Conservation (phyloP, 805 yeast species). For the Kazachstania martiniae region DNA sequence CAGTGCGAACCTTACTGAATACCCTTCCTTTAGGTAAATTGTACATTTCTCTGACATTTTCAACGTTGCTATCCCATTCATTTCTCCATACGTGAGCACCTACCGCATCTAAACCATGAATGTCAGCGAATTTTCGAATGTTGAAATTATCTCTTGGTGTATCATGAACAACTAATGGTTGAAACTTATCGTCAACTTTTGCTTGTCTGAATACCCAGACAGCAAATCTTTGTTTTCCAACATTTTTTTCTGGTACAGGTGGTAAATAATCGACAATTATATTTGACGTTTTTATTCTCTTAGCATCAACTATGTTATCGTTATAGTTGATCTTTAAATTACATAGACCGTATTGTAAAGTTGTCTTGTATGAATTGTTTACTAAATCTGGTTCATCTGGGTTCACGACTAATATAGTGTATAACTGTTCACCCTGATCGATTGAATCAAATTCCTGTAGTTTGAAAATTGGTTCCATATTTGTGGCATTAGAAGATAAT, state of each 20-base stretch:
- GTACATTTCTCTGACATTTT: slow-evolving; percentile 54
- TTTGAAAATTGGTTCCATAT: slow-evolving; percentile 65
- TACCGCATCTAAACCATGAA: slow-evolving; percentile 53
- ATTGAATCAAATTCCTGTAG: slow-evolving; percentile 58
- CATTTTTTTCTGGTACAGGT: slow-evolving; percentile 82
- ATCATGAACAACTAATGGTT: not conserved
- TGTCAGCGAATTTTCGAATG: slow-evolving; percentile 54
- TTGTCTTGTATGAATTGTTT: slow-evolving; percentile 57
- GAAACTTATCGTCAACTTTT: slow-evolving; percentile 1
- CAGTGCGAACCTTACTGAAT: slow-evolving; percentile 47
- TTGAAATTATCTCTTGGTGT: slow-evolving; percentile 45
- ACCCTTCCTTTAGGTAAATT: slow-evolving; percentile 70
- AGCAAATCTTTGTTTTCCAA: slow-evolving; percentile 70
- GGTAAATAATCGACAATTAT: slow-evolving; percentile 55
- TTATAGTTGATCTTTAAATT: slow-evolving; percentile 50
- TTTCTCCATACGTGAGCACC: slow-evolving; percentile 93
- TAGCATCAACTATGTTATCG: slow-evolving; percentile 41
- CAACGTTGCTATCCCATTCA: slow-evolving; percentile 66
- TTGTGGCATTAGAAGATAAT: slow-evolving; percentile 63
- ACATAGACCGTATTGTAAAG: slow-evolving; percentile 65
- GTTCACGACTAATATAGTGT: slow-evolving; percentile 73
- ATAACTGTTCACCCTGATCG: slow-evolving; percentile 37
- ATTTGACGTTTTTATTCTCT: slow-evolving; percentile 32
- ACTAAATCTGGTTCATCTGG: slow-evolving; percentile 82
- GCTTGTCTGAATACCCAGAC: slow-evolving; percentile 85